phyloP scores from a whole-genome alignment of 495 filamentous ascomycete species.

The Neurospora sublineolata region DNA sequence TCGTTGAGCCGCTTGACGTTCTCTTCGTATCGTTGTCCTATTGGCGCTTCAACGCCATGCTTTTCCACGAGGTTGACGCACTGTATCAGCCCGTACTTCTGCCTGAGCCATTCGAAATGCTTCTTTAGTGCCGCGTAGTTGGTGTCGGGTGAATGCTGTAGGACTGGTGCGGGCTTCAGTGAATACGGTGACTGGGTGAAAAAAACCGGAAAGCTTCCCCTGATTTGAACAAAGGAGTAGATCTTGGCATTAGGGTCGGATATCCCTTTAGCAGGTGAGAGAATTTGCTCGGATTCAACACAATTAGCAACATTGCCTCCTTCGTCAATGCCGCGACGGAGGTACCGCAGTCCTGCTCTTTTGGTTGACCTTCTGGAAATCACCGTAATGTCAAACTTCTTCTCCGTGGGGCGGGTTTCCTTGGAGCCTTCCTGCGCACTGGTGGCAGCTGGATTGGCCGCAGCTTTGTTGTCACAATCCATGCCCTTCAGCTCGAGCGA shows the following conservation, averaged over 20 bases:
- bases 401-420: constrained; percentile 28
- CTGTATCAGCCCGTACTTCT: constrained; percentile 63
- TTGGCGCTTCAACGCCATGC: constrained; percentile 60
- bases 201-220: constrained; percentile 83
- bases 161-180: constrained; percentile 73
- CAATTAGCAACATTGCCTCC: constrained; percentile 77
- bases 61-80: constrained; percentile 82
- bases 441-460: constrained; percentile 9
- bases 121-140: constrained; percentile 67
- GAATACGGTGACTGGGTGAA: constrained; percentile 90
- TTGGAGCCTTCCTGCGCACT: constrained; percentile 10
- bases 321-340: constrained; percentile 85
- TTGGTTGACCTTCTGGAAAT: constrained; percentile 78
- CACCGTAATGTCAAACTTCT: constrained; percentile 63
- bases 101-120: constrained; percentile 59
- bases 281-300: constrained; percentile 89
- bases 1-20: constrained; percentile 51
- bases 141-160: constrained; percentile 63
- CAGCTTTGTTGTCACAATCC: constrained; percentile 4
- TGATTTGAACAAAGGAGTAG: constrained; percentile 73
- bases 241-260: constrained; percentile 52
- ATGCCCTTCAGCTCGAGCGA: constrained; percentile 32
- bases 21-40: constrained; percentile 67
- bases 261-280: constrained; percentile 44
- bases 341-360: constrained; percentile 77